phyloP scores from a whole-genome alignment of 1,139 yeast genomes.

The Saccharomyces hybrid region DNA sequence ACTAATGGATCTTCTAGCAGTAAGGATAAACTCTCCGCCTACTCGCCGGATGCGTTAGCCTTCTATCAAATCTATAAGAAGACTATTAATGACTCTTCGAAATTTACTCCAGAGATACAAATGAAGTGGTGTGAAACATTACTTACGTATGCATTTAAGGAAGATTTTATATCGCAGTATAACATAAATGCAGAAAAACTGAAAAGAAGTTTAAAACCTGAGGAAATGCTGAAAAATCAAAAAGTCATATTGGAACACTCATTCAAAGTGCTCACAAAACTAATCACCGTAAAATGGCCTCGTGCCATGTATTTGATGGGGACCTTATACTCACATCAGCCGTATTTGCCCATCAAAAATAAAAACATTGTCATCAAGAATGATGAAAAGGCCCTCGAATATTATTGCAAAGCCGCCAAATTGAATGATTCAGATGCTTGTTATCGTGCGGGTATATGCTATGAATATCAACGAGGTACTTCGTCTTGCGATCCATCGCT shows the following conservation, averaged over 20 bases:
- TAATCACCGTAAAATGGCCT: slow-evolving; percentile 37
- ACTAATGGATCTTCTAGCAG: neutral
- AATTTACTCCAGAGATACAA: slow-evolving; percentile 40
- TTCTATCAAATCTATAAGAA: slow-evolving; percentile 19
- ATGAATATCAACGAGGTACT: slow-evolving; percentile 57
- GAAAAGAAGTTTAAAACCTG: slow-evolving; percentile 34
- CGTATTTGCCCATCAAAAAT: slow-evolving; percentile 23
- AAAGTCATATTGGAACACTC: slow-evolving; percentile 52
- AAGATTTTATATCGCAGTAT: slow-evolving; percentile 36
- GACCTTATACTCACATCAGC: slow-evolving; percentile 47
- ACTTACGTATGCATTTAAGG: slow-evolving; percentile 39
- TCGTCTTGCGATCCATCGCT: slow-evolving; percentile 21
- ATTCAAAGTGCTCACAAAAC: slow-evolving; percentile 48
- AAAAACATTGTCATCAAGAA: slow-evolving; percentile 46
- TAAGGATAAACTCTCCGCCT: slow-evolving; percentile 12
- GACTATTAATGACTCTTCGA: slow-evolving; percentile 23
- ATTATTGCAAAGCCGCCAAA: slow-evolving; percentile 50
- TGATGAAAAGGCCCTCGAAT: slow-evolving; percentile 51
- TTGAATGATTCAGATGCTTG: slow-evolving; percentile 51
- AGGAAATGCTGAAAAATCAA: slow-evolving; percentile 43
- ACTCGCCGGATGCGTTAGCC: slow-evolving; percentile 16
- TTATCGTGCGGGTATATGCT: slow-evolving; percentile 60
- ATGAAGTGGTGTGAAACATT: slow-evolving; percentile 44
- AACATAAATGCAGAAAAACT: slow-evolving; percentile 40
- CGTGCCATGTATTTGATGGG: slow-evolving; percentile 55